These are phyloP conservation scores for Vitis rotundifolia DNA, from an alignment of 164 flowering plant species.

Conservation along the genomic window DNA sequence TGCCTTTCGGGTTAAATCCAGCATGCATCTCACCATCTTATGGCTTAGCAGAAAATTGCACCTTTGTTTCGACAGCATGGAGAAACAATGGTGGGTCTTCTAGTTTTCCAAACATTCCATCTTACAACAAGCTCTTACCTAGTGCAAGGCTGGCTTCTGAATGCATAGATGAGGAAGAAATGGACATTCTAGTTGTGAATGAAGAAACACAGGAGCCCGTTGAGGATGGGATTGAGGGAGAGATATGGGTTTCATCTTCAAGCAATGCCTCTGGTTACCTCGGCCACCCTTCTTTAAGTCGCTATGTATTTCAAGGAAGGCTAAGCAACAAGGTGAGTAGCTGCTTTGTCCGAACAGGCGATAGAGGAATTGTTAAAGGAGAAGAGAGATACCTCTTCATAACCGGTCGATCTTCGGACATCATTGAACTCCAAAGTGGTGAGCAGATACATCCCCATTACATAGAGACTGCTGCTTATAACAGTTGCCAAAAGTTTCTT, in stretches of 20 bases:
- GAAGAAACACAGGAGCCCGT: constrained; percentile 54
- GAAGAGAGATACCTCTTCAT: constrained; percentile 55
- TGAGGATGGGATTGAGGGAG: constrained; percentile 70
- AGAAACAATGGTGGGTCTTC: constrained; percentile 19
- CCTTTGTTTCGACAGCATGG: constrained; percentile 81
- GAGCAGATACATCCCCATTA: constrained; percentile 55
- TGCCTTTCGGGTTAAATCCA: constrained; percentile 39
- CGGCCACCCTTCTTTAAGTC: constrained; percentile 53
- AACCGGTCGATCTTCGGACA: constrained; percentile 47
- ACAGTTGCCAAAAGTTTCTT: constrained; percentile 30
- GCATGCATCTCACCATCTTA: constrained; percentile 62
- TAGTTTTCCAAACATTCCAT: constrained; percentile 25
- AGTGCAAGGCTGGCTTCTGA: constrained; percentile 42
- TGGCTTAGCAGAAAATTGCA: constrained; percentile 79
- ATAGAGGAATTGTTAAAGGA: constrained; percentile 55
- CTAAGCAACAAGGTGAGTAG: constrained; percentile 24
- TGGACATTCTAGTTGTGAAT: constrained; percentile 49
- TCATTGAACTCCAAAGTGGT: constrained; percentile 25
- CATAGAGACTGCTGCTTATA: constrained; percentile 56
- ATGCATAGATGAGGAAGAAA: constrained; percentile 34
- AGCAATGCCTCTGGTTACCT: constrained; percentile 71
- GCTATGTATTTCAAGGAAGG: constrained; percentile 39
- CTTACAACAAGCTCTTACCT: constrained; percentile 54
- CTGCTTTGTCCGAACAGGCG: constrained; percentile 59
- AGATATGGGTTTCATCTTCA: constrained; percentile 72